phyloP scores from a whole-genome alignment of 768 basidiomycete genomes.

The Roridomyces roridus region DNA sequence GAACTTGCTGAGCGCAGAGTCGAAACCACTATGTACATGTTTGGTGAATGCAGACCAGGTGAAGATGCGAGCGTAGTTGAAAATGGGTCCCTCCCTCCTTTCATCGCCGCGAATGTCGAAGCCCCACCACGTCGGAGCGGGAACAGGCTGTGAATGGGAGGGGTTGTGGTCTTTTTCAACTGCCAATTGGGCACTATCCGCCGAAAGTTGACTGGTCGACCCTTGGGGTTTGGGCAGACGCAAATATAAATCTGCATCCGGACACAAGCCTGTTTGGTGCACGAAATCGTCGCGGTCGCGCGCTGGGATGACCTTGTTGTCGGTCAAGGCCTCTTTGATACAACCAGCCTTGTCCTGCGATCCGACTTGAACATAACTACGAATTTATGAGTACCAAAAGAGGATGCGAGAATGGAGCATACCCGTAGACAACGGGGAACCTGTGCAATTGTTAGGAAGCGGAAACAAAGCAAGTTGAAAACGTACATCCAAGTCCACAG shows the following conservation, averaged over 20 bases:
- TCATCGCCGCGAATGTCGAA: slow-evolving; percentile 20
- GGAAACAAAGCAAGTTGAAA: background rate
- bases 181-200: background rate
- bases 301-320: slow-evolving; percentile 1
- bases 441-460: background rate
- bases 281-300: background rate
- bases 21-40: slow-evolving; percentile 8
- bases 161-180: too few relatives aligned
- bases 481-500: slow-evolving; percentile 25
- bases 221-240: background rate
- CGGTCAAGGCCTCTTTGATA: slow-evolving; percentile 15
- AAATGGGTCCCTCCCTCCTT: slow-evolving; percentile 20
- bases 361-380: slow-evolving; percentile 16
- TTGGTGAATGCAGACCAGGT: slow-evolving; percentile 16
- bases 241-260: slow-evolving; percentile 1
- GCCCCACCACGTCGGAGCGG: slow-evolving; percentile 8
- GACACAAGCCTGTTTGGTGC: slow-evolving; percentile 5
- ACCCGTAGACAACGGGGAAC: slow-evolving; percentile 24
- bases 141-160: background rate
- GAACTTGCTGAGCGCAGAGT: background rate
- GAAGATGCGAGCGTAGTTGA: slow-evolving; percentile 22
- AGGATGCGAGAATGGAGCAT: background rate
- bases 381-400: background rate
- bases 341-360: slow-evolving; percentile 16
- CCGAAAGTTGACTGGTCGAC: background rate